Conservation (phyloP, 148 eudicot genomes). For the Rhododendron henanense region DNA sequence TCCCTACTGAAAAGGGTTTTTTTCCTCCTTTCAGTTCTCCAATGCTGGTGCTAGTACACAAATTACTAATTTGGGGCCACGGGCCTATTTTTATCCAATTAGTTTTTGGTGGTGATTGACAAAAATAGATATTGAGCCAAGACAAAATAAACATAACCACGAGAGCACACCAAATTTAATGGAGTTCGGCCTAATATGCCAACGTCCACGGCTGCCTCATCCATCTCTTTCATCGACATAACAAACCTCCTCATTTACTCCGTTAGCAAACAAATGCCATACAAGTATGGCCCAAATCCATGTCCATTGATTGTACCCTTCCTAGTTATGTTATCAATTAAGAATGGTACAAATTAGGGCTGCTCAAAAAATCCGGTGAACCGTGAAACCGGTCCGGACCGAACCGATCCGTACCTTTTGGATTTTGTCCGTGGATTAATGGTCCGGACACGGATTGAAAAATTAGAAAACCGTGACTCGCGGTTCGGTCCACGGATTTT, state of each 20-base stretch:
- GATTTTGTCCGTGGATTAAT: too few relatives aligned
- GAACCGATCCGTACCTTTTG: too few relatives aligned
- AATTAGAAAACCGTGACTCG: too few relatives aligned
- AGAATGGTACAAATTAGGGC: neutral
- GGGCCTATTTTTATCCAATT: neutral
- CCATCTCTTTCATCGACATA: neutral
- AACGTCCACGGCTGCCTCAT: neutral
- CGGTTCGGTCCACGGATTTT: too few relatives aligned
- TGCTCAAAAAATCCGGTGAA: too few relatives aligned
- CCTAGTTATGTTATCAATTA: neutral
- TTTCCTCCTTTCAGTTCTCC: neutral
- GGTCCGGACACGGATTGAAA: too few relatives aligned
- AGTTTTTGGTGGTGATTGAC: neutral
- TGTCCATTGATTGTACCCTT: neutral
- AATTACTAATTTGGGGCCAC: neutral
- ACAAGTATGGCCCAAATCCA: neutral
- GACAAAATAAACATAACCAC: neutral
- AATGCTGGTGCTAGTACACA: neutral
- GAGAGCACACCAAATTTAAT: neutral
- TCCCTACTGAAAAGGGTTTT: neutral
- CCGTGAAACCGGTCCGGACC: too few relatives aligned
- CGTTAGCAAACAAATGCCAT: neutral
- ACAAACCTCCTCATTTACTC: neutral
- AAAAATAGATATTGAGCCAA: neutral
- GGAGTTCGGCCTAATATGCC: neutral